These are phyloP conservation scores for Colletotrichum musae DNA, from an alignment of 2,329 filamentous ascomycete genomes.

Conservation along the genomic window DNA sequence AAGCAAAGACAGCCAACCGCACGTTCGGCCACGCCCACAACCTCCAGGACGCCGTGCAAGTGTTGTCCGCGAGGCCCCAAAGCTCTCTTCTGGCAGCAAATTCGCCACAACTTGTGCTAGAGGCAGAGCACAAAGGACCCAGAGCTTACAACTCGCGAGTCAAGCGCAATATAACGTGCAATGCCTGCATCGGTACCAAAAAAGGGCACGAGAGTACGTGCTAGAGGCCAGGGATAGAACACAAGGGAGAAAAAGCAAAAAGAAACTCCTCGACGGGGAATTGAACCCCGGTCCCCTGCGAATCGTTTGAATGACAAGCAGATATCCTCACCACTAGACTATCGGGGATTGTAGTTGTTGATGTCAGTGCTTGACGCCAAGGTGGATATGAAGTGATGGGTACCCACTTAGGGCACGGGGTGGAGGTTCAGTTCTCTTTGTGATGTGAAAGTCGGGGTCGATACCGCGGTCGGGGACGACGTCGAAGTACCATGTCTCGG, in stretches of 20 bases:
- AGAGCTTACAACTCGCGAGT: no score
- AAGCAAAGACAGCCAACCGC: no score
- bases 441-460: background rate
- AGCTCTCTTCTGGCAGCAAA: no score
- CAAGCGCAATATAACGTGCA: no score
- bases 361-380: background rate
- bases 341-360: conserved; percentile 1
- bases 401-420: background rate
- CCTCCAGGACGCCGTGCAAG: no score
- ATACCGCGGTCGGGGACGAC: background rate
- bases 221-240: background rate
- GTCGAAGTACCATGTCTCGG: no score
- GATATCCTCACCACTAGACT: conserved; percentile 21
- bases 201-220: background rate
- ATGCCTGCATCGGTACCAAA: no score
- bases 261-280: conserved; percentile 18
- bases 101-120: no score
- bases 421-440: background rate
- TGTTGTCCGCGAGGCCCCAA: no score
- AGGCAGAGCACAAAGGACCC: no score
- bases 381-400: conserved; percentile 1
- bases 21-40: no score
- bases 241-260: background rate
- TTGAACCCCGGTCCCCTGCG: conserved; percentile 19
- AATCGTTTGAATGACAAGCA: conserved; percentile 9